Conservation (phyloP, 768 basidiomycete species). For the Leucosporidium yakuticum region DNA sequence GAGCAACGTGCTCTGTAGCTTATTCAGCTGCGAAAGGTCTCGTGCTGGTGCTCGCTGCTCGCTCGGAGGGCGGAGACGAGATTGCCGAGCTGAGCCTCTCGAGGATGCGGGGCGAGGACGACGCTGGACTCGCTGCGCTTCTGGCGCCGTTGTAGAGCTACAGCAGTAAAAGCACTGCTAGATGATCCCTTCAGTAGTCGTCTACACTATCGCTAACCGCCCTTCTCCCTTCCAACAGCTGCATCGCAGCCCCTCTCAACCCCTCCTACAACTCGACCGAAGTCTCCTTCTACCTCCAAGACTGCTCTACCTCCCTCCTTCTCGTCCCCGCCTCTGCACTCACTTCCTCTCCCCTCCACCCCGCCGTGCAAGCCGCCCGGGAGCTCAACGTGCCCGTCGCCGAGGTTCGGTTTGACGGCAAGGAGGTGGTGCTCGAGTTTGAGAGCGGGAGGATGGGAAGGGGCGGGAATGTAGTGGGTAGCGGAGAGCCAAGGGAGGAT, state of each 20-base stretch:
- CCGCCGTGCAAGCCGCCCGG: conserved; percentile 26
- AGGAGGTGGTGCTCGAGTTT: conserved; percentile 5
- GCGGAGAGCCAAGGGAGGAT: conserved; percentile 41
- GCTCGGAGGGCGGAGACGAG: not conserved
- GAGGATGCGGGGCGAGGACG: too few relatives aligned
- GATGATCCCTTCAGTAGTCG: not conserved
- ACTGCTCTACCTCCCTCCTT: conserved; percentile 23
- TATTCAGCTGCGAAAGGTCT: not conserved
- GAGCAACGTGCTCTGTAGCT: too few relatives aligned
- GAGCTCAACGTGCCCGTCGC: conserved; percentile 24
- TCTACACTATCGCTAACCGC: not conserved
- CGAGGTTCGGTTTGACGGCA: conserved; percentile 21
- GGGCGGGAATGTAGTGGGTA: conserved; percentile 4
- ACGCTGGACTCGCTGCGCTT: too few relatives aligned
- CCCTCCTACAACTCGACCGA: conserved; percentile 26
- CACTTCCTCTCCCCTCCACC: not conserved
- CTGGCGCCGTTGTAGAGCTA: not conserved
- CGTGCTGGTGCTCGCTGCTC: not conserved
- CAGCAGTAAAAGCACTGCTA: not conserved
- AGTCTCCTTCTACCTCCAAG: conserved; percentile 32
- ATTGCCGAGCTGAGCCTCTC: too few relatives aligned
- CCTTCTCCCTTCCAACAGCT: not conserved
- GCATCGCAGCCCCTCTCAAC: conserved; percentile 29
- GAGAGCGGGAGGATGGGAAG: not conserved
- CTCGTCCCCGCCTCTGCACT: conserved; percentile 23